Base-by-base conservation (phyloP, 176 grass and related monocot genomes). In the Avena atlantica region DNA sequence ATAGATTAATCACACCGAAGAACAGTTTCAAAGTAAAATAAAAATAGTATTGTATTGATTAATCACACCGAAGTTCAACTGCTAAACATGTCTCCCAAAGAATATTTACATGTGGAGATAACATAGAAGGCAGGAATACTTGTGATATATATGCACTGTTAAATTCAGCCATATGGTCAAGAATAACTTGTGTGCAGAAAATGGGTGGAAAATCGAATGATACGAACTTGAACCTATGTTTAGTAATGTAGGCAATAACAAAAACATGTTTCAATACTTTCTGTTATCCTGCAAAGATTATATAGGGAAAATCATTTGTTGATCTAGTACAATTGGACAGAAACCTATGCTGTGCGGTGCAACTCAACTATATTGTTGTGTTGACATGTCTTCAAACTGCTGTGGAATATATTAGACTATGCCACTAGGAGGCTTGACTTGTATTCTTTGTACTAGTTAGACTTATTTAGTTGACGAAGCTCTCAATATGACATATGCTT, bases 401-500 rank as follows among this genome's bases (percentile, higher is more conserved):
- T 49, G 64, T 78, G 47, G 34, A 56, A 60, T 76, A 59, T 81
- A 70, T 78, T 52, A 53, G 13, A 85, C 78, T 83, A 51, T 86
- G 56, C 44, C 61, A 63, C 75, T 63, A 51, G 62, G 42, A 23
- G 27, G 40, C 12, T 50, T 58, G 34, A 6, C 34, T 72, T 79
- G 14, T 59, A 42, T 61, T 47, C 23, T 45, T 66, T 65, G 29
- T 78, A 12, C 53, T 86, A 73, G 79, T 86, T 91, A 42, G 68
- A 29, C 36, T 61, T 85, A 17, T 59, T 81, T 69, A 74, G 24
- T 67, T 88, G 63, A 76, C 50, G 19, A 87, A 81, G 50, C 71
- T 64, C 74, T 63, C 84, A 80, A 68, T 70, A 44, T 53, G 64
- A 56, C 10, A 84, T 78, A 84, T 78, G 25, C 73, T 70, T 64